Evolutionary conservation across 352 stramenopile genomes (phyloP), one percentile per base, ranked within the genome.

Genomic region (Pythium volutum): DNA sequence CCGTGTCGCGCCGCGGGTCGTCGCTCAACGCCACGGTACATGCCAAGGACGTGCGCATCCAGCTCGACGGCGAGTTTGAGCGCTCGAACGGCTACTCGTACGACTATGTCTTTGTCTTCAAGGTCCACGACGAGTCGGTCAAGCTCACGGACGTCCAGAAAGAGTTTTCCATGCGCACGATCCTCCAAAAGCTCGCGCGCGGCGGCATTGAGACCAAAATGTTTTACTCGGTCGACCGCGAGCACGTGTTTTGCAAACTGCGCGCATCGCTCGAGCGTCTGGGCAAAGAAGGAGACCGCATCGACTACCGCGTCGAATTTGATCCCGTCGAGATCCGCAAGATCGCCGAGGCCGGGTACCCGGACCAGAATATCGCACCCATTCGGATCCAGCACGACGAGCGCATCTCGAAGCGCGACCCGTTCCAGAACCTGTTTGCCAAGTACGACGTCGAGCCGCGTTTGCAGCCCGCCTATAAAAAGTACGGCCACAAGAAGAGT

Each of bases 151-250:
- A 77, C 27, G 34, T 55, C 34, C 82, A 91, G 55, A 91, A 89
- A 64, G 76, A 89, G 36, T 74, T 71, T 55, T 87, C 75, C 49
- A 89, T 89, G 82, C 79, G 82, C 65, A 78, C 66, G 16, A 79
- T 91, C 33, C 73, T 91, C 31, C 76, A 89, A 63, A 72, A 81
- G 20, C 66, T 91, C 52, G 82, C 79, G 23, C 70, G 70, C 31
- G 82, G 78, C 29, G 82, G 82, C 55, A 87, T 91, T 18, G 82
- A 91, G 71, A 91, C 82, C 73, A 89, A 89, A 65, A 89, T 91
- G 78, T 91, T 89, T 43, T 89, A 91, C 74, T 87, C 82, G 16
- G 58, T 70, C 4, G 73, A 84, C 47, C 78, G 80, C 52, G 76
- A 85, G 18, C 71, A 81, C 33, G 82, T 91, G 25, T 89, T 91